Percentiles rank a stretch among this genome's conserved stretches.
phyloP scores from a whole-genome alignment of 2,329 filamentous ascomycete species.

The Sclerotinia subarctica region DNA sequence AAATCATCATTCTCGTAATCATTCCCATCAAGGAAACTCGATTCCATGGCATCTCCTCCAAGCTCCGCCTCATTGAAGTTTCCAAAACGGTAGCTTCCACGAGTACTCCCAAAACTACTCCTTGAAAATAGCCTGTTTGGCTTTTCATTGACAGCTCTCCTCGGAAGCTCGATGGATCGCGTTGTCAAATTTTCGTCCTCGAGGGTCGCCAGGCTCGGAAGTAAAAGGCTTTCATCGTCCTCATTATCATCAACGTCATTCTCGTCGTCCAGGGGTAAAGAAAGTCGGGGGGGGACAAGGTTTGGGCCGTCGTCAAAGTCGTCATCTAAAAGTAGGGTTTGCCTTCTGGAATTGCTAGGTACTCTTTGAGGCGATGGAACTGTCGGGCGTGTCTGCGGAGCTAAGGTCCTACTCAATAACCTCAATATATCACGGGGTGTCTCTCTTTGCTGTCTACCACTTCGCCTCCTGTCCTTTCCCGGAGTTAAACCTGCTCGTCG shows the following conservation, averaged over 20 bases:
- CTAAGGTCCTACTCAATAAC: constrained; percentile 53
- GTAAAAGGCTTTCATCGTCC: constrained; percentile 46
- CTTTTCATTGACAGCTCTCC: constrained; percentile 50
- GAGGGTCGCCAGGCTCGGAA: constrained; percentile 51
- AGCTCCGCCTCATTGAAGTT: constrained; percentile 33
- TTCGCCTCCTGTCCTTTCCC: constrained; percentile 55
- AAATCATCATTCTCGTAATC: constrained; percentile 29
- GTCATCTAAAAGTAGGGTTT: constrained; percentile 34
- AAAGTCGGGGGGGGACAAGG: constrained; percentile 53
- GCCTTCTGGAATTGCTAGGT: constrained; percentile 21
- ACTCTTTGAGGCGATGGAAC: constrained; percentile 33
- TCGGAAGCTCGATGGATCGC: constrained; percentile 58
- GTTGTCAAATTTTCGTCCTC: constrained; percentile 59
- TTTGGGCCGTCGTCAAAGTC: constrained; percentile 44
- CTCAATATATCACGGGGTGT: constrained; percentile 54
- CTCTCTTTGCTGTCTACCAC: constrained; percentile 54
- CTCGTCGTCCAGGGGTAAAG: constrained; percentile 51
- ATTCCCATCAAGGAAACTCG: constrained; percentile 33
- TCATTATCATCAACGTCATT: constrained; percentile 52
- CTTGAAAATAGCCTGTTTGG: constrained; percentile 46
- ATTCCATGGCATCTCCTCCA: constrained; percentile 31
- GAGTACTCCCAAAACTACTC: constrained; percentile 49
- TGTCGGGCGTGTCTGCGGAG: constrained; percentile 41
- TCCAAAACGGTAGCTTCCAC: constrained; percentile 52
- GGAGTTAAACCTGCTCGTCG: constrained; percentile 61